Percentiles rank a stretch among this genome's conserved stretches.
Conservation (phyloP, 2,329 filamentous ascomycete species). For the Pseudocercospora eumusae region DNA sequence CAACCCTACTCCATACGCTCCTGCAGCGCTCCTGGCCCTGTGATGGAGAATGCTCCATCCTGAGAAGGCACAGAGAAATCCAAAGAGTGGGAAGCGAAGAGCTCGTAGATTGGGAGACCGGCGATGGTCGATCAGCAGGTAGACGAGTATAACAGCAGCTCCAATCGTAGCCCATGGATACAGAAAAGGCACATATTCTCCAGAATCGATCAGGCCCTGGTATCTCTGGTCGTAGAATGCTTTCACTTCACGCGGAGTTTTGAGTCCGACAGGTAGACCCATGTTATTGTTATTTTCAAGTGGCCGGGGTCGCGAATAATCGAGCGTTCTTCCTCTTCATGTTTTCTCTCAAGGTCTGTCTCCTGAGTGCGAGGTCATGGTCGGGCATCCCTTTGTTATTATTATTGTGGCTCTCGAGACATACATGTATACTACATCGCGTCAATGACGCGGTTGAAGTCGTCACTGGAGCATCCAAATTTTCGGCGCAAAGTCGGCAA, state of each 20-base stretch:
- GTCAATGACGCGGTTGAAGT: neutral
- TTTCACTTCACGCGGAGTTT: constrained; percentile 31
- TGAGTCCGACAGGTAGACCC: constrained; percentile 36
- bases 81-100: constrained; percentile 51
- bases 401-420: neutral
- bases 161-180: constrained; percentile 49
- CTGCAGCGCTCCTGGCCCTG: constrained; percentile 53
- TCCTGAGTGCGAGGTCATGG: neutral
- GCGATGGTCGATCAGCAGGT: constrained; percentile 54
- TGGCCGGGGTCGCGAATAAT: neutral
- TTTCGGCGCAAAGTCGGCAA: neutral
- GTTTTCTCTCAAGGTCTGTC: neutral
- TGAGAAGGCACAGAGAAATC: constrained; percentile 47
- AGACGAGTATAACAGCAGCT: constrained; percentile 47
- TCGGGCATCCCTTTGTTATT: neutral
- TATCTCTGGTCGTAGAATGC: constrained; percentile 45
- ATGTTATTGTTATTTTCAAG: constrained; percentile 1
- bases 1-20: constrained; percentile 58
- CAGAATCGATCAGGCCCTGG: constrained; percentile 43
- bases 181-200: constrained; percentile 46
- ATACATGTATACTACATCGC: neutral
- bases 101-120: constrained; percentile 43
- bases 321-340: constrained; percentile 1
- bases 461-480: neutral
- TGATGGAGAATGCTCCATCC: constrained; percentile 48